These are phyloP conservation scores for Fusarium abutilonis DNA, from an alignment of 2,329 filamentous ascomycete genomes.

Conservation along the genomic window DNA sequence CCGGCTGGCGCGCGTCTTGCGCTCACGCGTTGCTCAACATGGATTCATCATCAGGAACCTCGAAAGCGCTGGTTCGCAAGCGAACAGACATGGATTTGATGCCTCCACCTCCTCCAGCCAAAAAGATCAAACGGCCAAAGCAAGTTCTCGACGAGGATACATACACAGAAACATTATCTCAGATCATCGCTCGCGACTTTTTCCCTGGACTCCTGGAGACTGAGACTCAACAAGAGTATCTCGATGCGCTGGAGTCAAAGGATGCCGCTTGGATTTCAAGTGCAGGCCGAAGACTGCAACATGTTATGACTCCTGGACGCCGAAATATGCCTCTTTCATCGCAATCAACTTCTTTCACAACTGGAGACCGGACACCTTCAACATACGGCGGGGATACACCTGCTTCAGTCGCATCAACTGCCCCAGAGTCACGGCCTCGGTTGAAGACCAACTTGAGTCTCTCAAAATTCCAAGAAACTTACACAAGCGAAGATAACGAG, in stretches of 20 bases:
- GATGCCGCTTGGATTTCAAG: conserved; percentile 87
- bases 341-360: conserved; percentile 37
- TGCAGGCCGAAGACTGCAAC: conserved; percentile 75
- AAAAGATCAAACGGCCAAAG: conserved; percentile 90
- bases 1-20: background rate
- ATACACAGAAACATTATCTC: conserved; percentile 88
- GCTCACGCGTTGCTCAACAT: conserved; percentile 43
- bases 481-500: conserved; percentile 98
- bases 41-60: conserved; percentile 51
- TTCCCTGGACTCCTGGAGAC: conserved; percentile 91
- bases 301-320: conserved; percentile 84
- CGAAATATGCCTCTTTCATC: conserved; percentile 41
- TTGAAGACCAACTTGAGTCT: conserved; percentile 83
- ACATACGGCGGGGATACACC: conserved; percentile 80
- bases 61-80: conserved; percentile 73
- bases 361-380: conserved; percentile 66
- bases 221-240: conserved; percentile 88
- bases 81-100: conserved; percentile 76
- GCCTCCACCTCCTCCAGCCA: conserved; percentile 84
- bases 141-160: conserved; percentile 92
- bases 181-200: conserved; percentile 96
- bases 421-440: conserved; percentile 54
- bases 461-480: conserved; percentile 86
- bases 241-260: conserved; percentile 88
- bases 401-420: conserved; percentile 60